These are phyloP conservation scores for Cladosporium sp. DNA, from an alignment of 2,329 filamentous ascomycete species.

Conservation along the genomic window DNA sequence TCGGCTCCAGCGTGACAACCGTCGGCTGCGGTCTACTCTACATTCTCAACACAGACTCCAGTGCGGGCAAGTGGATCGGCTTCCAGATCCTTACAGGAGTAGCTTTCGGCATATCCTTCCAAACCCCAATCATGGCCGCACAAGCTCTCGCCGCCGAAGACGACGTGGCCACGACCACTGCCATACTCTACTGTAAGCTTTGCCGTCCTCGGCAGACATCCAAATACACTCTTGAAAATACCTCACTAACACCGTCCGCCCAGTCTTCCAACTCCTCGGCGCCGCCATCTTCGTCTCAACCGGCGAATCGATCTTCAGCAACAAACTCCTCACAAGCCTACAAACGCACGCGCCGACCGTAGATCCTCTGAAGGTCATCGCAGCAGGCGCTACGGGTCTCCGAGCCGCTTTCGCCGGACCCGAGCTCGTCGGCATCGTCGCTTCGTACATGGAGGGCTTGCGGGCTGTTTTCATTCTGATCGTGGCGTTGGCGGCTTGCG, in stretches of 20 bases:
- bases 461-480: conserved; percentile 14
- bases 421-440: conserved; percentile 24
- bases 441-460: conserved; percentile 32
- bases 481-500: conserved; percentile 4
- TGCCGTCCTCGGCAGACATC: neutral
- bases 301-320: conserved; percentile 35
- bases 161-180: conserved; percentile 38
- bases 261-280: conserved; percentile 39
- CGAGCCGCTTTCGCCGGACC: conserved; percentile 22
- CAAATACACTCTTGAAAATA: no score
- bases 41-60: conserved; percentile 35
- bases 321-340: conserved; percentile 27
- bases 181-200: conserved; percentile 34
- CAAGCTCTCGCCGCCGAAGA: conserved; percentile 33
- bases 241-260: conserved; percentile 19
- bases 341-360: conserved; percentile 23
- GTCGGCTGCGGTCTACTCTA: conserved; percentile 40
- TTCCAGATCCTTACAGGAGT: conserved; percentile 44
- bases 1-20: conserved; percentile 29
- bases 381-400: conserved; percentile 31
- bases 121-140: conserved; percentile 38
- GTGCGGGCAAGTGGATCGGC: conserved; percentile 41
- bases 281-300: conserved; percentile 41
- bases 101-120: conserved; percentile 39
- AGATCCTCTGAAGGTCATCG: conserved; percentile 23